Evolutionary conservation across 768 basidiomycete genomes (phyloP).

Genomic region (Plicaturopsis crispa): DNA sequence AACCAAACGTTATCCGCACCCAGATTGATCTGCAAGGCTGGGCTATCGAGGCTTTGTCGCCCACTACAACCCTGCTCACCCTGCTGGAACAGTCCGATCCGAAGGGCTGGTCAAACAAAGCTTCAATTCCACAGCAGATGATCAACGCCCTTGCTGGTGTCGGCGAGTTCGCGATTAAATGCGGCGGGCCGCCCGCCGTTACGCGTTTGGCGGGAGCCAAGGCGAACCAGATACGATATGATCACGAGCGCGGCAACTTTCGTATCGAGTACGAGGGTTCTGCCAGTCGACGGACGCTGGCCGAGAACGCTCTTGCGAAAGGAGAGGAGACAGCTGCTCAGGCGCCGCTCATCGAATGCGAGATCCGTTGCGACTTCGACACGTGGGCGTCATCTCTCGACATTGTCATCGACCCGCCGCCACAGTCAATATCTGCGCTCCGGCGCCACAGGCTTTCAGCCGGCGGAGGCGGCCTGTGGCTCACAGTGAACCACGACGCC

Average conservation of each 20-base stretch:
- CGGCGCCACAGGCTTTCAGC: conserved; percentile 80
- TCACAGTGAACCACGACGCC: conserved; percentile 84
- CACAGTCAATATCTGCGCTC: conserved; percentile 73
- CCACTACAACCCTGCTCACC: conserved; percentile 89
- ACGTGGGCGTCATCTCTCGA: conserved; percentile 81
- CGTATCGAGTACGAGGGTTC: conserved; percentile 78
- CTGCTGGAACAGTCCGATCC: conserved; percentile 96
- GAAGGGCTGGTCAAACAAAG: conserved; percentile 95
- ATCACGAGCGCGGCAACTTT: conserved; percentile 78
- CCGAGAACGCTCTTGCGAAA: conserved; percentile 7
- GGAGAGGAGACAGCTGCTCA: conserved; percentile 9
- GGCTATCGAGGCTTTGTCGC: conserved; percentile 93
- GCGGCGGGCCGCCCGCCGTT: conserved; percentile 88
- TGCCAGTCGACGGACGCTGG: conserved; percentile 34
- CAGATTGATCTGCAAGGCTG: conserved; percentile 99
- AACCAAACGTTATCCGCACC: conserved; percentile 79
- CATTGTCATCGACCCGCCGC: conserved; percentile 90
- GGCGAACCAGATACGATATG: conserved; percentile 68
- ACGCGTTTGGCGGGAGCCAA: conserved; percentile 79
- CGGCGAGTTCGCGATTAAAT: conserved; percentile 93
- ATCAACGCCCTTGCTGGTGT: conserved; percentile 82
- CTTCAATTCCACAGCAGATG: conserved; percentile 92
- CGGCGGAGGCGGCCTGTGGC: conserved; percentile 90
- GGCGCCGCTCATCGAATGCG: conserved; percentile 69
- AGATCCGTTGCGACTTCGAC: conserved; percentile 87